Conservation (phyloP, 176 grass and related monocot species). For the Juncus effusus region DNA sequence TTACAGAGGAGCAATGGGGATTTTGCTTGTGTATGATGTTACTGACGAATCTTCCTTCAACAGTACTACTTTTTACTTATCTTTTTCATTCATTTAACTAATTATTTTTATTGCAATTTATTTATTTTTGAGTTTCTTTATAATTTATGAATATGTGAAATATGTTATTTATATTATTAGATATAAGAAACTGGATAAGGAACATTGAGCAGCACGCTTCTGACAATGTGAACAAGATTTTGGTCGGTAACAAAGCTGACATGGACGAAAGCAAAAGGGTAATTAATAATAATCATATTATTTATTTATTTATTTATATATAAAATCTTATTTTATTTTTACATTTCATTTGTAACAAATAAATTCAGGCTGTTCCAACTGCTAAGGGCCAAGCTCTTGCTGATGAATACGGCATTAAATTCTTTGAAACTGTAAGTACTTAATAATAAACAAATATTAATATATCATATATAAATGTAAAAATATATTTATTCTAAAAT, state of each 20-base stretch:
- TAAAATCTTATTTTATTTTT: slow-evolving; percentile 15
- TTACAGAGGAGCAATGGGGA: slow-evolving; percentile 94
- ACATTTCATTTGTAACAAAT: not conserved
- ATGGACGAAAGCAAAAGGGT: slow-evolving; percentile 99
- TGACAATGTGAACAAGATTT: slow-evolving; percentile 96
- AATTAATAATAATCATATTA: slow-evolving; percentile 6
- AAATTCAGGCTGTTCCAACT: slow-evolving; percentile 84
- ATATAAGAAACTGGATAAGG: slow-evolving; percentile 96
- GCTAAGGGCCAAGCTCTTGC: slow-evolving; percentile 89
- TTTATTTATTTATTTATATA: slow-evolving; percentile 17
- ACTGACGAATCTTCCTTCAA: slow-evolving; percentile 98
- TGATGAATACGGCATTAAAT: slow-evolving; percentile 96
- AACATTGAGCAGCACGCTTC: slow-evolving; percentile 98
- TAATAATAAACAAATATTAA: slow-evolving; percentile 14
- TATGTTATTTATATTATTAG: slow-evolving; percentile 19
- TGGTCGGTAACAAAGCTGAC: slow-evolving; percentile 96
- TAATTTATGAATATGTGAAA: slow-evolving; percentile 19
- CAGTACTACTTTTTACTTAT: slow-evolving; percentile 50
- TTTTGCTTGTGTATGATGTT: slow-evolving; percentile 94
- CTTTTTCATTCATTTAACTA: slow-evolving; percentile 6
- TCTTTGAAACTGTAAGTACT: slow-evolving; percentile 89
- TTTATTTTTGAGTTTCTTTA: not conserved
- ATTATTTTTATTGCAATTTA: not conserved
- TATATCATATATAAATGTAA: not conserved
- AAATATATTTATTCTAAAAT: not conserved